Conservation (phyloP, 2,329 filamentous ascomycete species). For the Aspergillus unguis region DNA sequence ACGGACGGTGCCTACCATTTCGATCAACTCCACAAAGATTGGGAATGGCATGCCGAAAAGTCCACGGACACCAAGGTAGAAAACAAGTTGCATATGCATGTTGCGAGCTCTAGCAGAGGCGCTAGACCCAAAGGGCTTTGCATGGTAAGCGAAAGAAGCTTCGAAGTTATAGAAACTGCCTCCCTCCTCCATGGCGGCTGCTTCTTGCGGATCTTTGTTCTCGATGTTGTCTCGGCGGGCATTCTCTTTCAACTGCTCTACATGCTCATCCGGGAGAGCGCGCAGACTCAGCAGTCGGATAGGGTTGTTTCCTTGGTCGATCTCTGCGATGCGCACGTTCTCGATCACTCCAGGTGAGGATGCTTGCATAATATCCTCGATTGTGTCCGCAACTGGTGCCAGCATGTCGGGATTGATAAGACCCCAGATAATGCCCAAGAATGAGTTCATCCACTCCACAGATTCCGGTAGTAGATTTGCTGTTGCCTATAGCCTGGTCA, state of each 20-base stretch:
- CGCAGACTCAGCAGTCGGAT: constrained; percentile 83
- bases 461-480: constrained; percentile 89
- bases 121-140: constrained; percentile 66
- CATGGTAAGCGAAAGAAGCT: constrained; percentile 86
- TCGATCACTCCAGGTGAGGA: constrained; percentile 88
- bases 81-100: constrained; percentile 95
- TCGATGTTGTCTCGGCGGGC: constrained; percentile 76
- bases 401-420: constrained; percentile 96
- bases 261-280: constrained; percentile 77
- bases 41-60: constrained; percentile 85
- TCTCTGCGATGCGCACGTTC: constrained; percentile 90
- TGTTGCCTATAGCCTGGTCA: constrained; percentile 54
- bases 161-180: constrained; percentile 93
- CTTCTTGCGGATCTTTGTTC: constrained; percentile 78
- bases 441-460: constrained; percentile 93
- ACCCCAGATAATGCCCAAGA: constrained; percentile 80
- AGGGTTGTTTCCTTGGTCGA: constrained; percentile 89
- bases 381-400: constrained; percentile 80
- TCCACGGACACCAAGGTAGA: constrained; percentile 86
- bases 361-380: constrained; percentile 95
- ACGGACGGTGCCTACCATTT: constrained; percentile 83
- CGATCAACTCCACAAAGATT: constrained; percentile 84
- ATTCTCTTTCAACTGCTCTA: constrained; percentile 75
- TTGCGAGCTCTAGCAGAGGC: constrained; percentile 82
- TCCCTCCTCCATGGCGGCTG: constrained; percentile 83